Conservation (phyloP, 768 basidiomycete genomes). For the Calocybe indica region DNA sequence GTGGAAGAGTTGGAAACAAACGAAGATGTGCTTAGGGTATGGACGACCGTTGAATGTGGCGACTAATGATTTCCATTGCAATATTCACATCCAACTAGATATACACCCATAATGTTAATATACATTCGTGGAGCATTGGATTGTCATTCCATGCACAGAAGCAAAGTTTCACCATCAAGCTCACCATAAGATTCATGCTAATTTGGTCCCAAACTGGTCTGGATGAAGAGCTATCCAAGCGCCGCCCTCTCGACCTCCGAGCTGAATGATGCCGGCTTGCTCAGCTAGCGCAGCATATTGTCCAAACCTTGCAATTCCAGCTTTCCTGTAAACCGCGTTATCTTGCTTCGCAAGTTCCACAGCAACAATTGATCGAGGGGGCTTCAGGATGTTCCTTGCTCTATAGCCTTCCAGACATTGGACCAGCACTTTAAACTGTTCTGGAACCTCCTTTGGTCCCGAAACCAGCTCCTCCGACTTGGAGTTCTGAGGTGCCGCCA, state of each 20-base stretch:
- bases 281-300: slow-evolving; percentile 35
- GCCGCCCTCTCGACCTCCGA: slow-evolving; percentile 29
- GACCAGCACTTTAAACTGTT: slow-evolving; percentile 28
- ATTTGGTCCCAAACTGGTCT: slow-evolving; percentile 17
- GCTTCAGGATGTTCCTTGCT: slow-evolving; percentile 22
- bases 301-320: slow-evolving; percentile 33
- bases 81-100: not conserved
- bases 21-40: slow-evolving; percentile 55
- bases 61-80: not conserved
- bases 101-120: not conserved
- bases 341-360: slow-evolving; percentile 21
- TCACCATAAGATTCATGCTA: slow-evolving; percentile 2
- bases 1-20: slow-evolving; percentile 49
- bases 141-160: not conserved
- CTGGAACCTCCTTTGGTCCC: slow-evolving; percentile 6
- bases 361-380: slow-evolving; percentile 33
- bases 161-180: not conserved
- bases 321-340: slow-evolving; percentile 26
- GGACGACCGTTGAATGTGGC: slow-evolving; percentile 24
- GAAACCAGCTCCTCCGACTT: too few species aligned
- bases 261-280: slow-evolving; percentile 29
- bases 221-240: slow-evolving; percentile 34
- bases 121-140: too few species aligned
- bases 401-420: slow-evolving; percentile 23
- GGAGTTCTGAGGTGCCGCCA: too few species aligned